phyloP scores from a whole-genome alignment of 768 basidiomycete genomes.

The Mycena belliarum region DNA sequence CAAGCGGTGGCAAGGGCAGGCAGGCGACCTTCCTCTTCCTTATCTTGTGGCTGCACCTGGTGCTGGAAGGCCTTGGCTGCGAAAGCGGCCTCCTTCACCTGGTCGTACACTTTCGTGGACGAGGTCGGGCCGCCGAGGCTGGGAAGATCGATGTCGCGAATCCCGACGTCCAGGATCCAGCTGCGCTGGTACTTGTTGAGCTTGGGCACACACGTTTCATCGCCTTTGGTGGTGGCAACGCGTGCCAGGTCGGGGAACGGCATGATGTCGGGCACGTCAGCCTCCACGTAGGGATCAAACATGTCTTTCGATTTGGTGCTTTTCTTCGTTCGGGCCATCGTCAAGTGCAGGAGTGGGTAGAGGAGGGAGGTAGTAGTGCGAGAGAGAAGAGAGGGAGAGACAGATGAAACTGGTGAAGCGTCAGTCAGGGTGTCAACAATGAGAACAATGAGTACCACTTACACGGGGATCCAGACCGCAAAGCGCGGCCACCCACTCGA shows the following conservation, averaged over 20 bases:
- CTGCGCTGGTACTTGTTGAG: conserved; percentile 10
- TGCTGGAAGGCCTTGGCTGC: conserved; percentile 12
- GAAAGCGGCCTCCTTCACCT: conserved; percentile 7
- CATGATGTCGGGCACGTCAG: conserved; percentile 4
- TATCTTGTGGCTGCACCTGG: neutral
- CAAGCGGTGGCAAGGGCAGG: neutral
- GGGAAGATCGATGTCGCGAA: neutral
- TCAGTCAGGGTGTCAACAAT: neutral
- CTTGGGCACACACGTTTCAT: neutral
- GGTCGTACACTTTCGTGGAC: neutral
- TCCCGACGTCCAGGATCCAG: conserved; percentile 1
- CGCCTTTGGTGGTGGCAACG: neutral
- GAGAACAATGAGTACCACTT: no score
- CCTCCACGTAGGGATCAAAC: conserved; percentile 1
- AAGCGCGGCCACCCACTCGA: no score
- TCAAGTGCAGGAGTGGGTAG: neutral
- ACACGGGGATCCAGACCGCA: no score
- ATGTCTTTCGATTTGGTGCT: neutral
- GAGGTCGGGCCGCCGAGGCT: neutral
- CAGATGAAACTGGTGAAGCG: no score
- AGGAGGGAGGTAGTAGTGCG: neutral
- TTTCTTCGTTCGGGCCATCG: neutral
- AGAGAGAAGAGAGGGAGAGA: no score
- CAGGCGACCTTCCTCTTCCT: neutral
- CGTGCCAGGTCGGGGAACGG: neutral